Percentiles rank a stretch among this genome's conserved stretches.
Conservation (phyloP, 352 stramenopile genomes). For the Globisporangium spiculum region DNA sequence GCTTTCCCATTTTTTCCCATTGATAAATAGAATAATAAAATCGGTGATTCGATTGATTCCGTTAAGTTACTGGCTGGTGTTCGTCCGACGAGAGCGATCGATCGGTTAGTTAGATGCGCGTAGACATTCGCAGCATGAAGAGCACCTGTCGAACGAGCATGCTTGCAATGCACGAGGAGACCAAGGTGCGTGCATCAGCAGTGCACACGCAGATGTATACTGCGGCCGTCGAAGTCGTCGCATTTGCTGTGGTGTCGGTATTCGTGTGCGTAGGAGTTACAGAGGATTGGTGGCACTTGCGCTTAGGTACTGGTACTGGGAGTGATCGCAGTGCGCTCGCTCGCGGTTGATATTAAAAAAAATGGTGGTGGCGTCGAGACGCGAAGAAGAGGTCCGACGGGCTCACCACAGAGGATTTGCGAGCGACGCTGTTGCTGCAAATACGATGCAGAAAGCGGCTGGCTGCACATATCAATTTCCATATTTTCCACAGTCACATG, state of each 20-base stretch:
- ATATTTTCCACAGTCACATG: conserved; percentile 5
- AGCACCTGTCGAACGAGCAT: too few relatives aligned
- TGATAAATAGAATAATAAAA: conserved; percentile 17
- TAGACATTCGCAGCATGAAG: not conserved
- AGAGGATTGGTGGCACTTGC: not conserved
- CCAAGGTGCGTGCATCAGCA: not conserved
- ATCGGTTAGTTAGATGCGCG: not conserved
- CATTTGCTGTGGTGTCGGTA: not conserved
- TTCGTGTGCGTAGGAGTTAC: conserved; percentile 9
- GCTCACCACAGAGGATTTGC: conserved; percentile 63
- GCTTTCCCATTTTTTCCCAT: not conserved
- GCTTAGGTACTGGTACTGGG: not conserved
- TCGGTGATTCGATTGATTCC: conserved; percentile 11
- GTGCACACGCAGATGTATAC: not conserved
- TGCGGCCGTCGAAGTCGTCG: not conserved
- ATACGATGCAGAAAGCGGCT: conserved; percentile 62
- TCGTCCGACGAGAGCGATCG: not conserved
- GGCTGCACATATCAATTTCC: conserved; percentile 34
- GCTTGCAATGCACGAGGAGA: too few relatives aligned
- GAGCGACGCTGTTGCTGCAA: conserved; percentile 51
- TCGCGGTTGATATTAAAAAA: conserved; percentile 4
- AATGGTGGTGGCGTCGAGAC: not conserved
- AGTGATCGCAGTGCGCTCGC: not conserved
- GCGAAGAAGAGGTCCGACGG: not conserved
- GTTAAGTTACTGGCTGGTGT: conserved; percentile 20